Conservation (phyloP, 2,329 filamentous ascomycete genomes). For the Lachnellula cervina region DNA sequence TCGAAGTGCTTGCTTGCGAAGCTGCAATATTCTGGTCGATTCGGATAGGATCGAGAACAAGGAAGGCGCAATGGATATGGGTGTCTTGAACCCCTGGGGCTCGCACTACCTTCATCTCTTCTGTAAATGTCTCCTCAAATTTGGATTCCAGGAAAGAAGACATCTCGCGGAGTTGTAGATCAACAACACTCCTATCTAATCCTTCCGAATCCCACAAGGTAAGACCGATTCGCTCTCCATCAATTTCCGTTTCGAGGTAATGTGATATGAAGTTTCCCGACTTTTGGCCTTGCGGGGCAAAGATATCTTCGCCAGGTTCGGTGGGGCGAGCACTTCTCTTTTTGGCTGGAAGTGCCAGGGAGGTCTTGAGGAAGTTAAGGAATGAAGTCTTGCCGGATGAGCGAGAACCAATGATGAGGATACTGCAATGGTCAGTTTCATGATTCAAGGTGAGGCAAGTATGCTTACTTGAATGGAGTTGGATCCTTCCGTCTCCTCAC, state of each 20-base stretch:
- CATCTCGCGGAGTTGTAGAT: slow-evolving; percentile 89
- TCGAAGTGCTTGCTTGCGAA: slow-evolving; percentile 50
- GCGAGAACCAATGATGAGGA: slow-evolving; percentile 83
- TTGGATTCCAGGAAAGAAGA: slow-evolving; percentile 92
- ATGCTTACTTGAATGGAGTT: slow-evolving; percentile 93
- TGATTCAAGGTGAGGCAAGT: not conserved
- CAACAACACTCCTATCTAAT: slow-evolving; percentile 89
- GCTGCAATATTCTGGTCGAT: slow-evolving; percentile 77
- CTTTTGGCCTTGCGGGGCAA: slow-evolving; percentile 34
- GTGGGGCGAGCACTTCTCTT: slow-evolving; percentile 50
- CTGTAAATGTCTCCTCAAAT: slow-evolving; percentile 94
- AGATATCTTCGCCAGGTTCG: slow-evolving; percentile 47
- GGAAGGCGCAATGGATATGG: slow-evolving; percentile 93
- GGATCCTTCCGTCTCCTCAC: slow-evolving; percentile 94
- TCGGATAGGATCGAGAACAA: slow-evolving; percentile 81
- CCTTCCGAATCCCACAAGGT: slow-evolving; percentile 97
- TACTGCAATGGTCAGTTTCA: slow-evolving; percentile 46
- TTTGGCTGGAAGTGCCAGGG: slow-evolving; percentile 75
- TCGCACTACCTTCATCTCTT: slow-evolving; percentile 96
- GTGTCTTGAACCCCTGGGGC: slow-evolving; percentile 91
- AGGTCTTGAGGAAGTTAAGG: slow-evolving; percentile 87
- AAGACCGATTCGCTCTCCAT: slow-evolving; percentile 83
- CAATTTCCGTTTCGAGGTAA: slow-evolving; percentile 91
- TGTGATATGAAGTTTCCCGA: slow-evolving; percentile 73
- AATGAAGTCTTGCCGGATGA: slow-evolving; percentile 94